These are phyloP conservation scores for Monosporozyma aerobia DNA, from an alignment of 805 yeast species.

Conservation along the genomic window DNA sequence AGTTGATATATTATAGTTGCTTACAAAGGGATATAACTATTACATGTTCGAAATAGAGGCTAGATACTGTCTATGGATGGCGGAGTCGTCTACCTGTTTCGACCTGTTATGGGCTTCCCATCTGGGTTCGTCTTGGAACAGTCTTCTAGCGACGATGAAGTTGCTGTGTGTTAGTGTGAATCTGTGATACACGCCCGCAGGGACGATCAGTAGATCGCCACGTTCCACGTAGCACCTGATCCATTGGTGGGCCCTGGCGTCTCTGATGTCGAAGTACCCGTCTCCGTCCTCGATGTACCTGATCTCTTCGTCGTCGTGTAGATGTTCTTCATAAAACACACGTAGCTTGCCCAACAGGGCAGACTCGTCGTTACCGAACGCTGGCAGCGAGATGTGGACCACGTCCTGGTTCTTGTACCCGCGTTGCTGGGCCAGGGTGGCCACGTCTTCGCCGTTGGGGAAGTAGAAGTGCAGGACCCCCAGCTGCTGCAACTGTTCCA, in stretches of 20 bases:
- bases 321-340: slow-evolving; percentile 71
- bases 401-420: slow-evolving; percentile 73
- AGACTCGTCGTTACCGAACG: slow-evolving; percentile 52
- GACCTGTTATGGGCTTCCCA: slow-evolving; percentile 85
- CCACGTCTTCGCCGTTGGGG: slow-evolving; percentile 43
- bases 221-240: slow-evolving; percentile 55
- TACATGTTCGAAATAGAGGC: slow-evolving; percentile 2
- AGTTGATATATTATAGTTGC: too few species aligned
- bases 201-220: slow-evolving; percentile 63
- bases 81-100: slow-evolving; percentile 36
- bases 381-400: slow-evolving; percentile 46
- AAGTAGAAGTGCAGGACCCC: slow-evolving; percentile 63
- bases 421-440: slow-evolving; percentile 58
- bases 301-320: slow-evolving; percentile 96
- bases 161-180: slow-evolving; percentile 64
- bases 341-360: slow-evolving; percentile 57
- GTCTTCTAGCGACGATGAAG: slow-evolving; percentile 66
- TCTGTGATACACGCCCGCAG: slow-evolving; percentile 92
- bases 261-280: slow-evolving; percentile 86
- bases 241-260: slow-evolving; percentile 51
- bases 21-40: background rate
- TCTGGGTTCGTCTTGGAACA: slow-evolving; percentile 91
- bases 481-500: slow-evolving; percentile 41
- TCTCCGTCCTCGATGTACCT: slow-evolving; percentile 82
- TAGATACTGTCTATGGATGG: slow-evolving; percentile 40